phyloP scores from a whole-genome alignment of 140 eudicot species.

The Flaveria floridana region DNA sequence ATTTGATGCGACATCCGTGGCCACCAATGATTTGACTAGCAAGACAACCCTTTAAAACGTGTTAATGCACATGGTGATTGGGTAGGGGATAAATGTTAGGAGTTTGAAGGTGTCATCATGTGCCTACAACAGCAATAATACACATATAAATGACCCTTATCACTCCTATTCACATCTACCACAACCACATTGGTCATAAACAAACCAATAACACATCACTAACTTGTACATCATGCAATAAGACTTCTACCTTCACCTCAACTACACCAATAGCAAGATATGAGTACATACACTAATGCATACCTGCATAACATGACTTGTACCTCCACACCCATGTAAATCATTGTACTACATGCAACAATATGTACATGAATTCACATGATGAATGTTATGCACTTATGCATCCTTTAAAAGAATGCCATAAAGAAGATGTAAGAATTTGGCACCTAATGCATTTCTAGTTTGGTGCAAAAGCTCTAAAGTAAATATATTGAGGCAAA shows the following conservation, averaged over 20 bases:
- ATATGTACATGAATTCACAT: constrained; percentile 36
- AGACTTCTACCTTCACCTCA: constrained; percentile 5
- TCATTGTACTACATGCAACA: constrained; percentile 32
- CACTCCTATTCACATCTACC: constrained; percentile 13
- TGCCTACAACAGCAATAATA: constrained; percentile 37
- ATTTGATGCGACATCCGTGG: constrained; percentile 26
- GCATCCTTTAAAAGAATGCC: constrained; percentile 25
- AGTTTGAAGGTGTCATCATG: constrained; percentile 39
- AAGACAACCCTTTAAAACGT: constrained; percentile 36
- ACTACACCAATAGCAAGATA: background rate
- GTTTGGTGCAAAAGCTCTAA: constrained; percentile 29
- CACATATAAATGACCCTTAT: constrained; percentile 31
- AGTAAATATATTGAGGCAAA: constrained; percentile 35
- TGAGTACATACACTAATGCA: constrained; percentile 17
- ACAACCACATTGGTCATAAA: constrained; percentile 7
- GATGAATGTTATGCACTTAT: constrained; percentile 19
- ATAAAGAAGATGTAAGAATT: constrained; percentile 35
- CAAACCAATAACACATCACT: constrained; percentile 2
- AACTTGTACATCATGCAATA: constrained; percentile 27
- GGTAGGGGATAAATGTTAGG: constrained; percentile 41
- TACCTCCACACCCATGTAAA: constrained; percentile 20
- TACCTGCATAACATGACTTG: constrained; percentile 31
- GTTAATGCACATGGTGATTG: constrained; percentile 45
- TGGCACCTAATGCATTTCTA: constrained; percentile 46
- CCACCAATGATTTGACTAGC: constrained; percentile 39